These are phyloP conservation scores for Liquidambar formosana DNA, from an alignment of 164 flowering plant species.

Conservation along the genomic window DNA sequence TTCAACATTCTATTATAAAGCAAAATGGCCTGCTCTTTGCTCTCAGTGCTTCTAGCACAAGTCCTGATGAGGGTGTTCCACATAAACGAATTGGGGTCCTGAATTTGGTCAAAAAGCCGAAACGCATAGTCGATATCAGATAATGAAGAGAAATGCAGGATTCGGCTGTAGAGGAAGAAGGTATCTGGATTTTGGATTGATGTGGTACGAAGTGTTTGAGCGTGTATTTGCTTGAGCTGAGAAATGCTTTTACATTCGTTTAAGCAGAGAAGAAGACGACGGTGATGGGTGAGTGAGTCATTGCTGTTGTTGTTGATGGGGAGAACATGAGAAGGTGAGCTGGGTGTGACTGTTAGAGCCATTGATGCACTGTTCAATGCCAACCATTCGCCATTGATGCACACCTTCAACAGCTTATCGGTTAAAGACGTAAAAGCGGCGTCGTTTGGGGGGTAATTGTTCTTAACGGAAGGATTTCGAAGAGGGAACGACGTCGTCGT, in stretches of 20 bases:
- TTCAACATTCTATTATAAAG: conserved; percentile 42
- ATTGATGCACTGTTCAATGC: conserved; percentile 6
- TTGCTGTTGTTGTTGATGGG: conserved; percentile 8
- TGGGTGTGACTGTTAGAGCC: conserved; percentile 17
- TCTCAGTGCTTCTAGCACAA: conserved; percentile 38
- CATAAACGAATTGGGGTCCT: conserved; percentile 57
- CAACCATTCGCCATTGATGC: conserved; percentile 3
- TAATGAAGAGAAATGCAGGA: conserved; percentile 47
- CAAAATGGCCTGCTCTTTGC: conserved; percentile 37
- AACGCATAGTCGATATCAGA: conserved; percentile 42
- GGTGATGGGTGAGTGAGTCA: conserved; percentile 23
- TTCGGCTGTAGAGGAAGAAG: conserved; percentile 47
- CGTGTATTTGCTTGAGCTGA: conserved; percentile 75
- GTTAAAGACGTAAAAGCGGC: too few relatives aligned
- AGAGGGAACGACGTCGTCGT: too few relatives aligned
- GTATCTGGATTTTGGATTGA: conserved; percentile 28
- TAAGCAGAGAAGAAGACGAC: conserved; percentile 37
- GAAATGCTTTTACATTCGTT: conserved; percentile 41
- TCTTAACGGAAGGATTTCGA: too few relatives aligned
- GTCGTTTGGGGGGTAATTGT: too few relatives aligned
- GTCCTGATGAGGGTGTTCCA: conserved; percentile 73
- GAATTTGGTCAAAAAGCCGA: conserved; percentile 42
- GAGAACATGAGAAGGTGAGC: conserved; percentile 16
- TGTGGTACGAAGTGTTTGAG: conserved; percentile 48
- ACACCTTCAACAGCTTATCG: background rate